Base-by-base conservation (phyloP, 306 rosid species). In the Quercus glauca region DNA sequence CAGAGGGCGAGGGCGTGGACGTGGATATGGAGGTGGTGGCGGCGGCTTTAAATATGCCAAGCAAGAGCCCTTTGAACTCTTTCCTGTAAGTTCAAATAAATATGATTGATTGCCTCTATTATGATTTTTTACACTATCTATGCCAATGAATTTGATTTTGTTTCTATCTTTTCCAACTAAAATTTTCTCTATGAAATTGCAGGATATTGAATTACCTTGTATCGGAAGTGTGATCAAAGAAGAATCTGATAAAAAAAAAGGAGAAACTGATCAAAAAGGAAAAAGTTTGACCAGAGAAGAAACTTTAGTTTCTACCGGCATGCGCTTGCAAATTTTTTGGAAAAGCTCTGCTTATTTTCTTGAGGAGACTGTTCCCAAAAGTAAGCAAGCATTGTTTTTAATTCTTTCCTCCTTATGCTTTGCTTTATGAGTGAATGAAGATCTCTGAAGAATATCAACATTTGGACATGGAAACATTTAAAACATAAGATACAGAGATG, bases 331-430 rank as follows among this genome's bases (percentile, higher is more conserved):
- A 23, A 70, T 56, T 45, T 90, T 75, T 81, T 88, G 81, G 86
- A 83, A 88, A 74, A 86, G 82, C 21, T 83, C 94, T 78, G 82
- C 94, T 73, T 88, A 90, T 81, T 49, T 73, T 71, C 63, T 88
- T 29, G 89, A 90, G 85, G 88, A 86, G 18, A 69, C 3, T 7
- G 65, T 31, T 60, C 81, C 68, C 21, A 86, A 85, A 59, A 86
- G 90, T 88, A 52, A 65, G 82, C 49, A 41, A 37, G 43, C 43
- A 5, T 41, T 41, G 12, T 41, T 18, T 26, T 6, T 3, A 9
- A 9, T 1, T 75, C 71, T 79, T 19, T 79, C 41, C 37, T 52
- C 65, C 9, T 56, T 73, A 67, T 61, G n/a, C 19, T 23, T 78
- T 10, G 17, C 69, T 49, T 55, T 5, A 68, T 21, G 28, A 58